phyloP scores from a whole-genome alignment of 177 flowering plant species.

The Vitis hybrid region DNA sequence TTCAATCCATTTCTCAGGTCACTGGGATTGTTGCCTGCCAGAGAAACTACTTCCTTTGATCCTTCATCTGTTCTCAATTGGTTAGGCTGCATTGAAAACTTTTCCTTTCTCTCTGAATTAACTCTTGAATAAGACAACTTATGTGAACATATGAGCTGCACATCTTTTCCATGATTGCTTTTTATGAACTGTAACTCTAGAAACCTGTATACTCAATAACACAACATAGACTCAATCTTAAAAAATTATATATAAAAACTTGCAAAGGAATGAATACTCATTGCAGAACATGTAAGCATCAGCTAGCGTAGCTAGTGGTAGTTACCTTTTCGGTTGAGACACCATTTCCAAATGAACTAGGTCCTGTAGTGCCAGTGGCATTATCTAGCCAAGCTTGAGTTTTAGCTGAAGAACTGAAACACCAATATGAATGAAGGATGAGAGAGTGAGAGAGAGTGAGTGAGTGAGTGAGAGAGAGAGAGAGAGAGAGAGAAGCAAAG shows the following conservation, averaged over 20 bases:
- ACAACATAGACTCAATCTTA: constrained; percentile 3
- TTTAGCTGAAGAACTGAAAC: constrained; percentile 33
- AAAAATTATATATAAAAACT: neutral
- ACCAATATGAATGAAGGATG: constrained; percentile 8
- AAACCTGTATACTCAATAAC: constrained; percentile 28
- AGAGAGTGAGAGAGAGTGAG: no score
- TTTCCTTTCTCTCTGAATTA: constrained; percentile 29
- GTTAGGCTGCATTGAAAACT: constrained; percentile 7
- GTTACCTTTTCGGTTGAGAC: constrained; percentile 37
- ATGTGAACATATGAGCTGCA: constrained; percentile 54
- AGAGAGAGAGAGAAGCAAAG: no score
- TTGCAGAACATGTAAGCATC: neutral
- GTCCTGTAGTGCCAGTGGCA: constrained; percentile 16
- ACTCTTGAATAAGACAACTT: constrained; percentile 40
- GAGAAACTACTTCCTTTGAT: constrained; percentile 19
- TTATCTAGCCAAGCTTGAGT: constrained; percentile 39
- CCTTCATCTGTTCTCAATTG: constrained; percentile 24
- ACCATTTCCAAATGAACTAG: constrained; percentile 14
- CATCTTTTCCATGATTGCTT: constrained; percentile 48
- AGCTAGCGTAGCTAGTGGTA: neutral
- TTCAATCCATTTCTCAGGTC: constrained; percentile 15
- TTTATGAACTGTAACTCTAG: constrained; percentile 13
- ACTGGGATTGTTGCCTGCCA: constrained; percentile 6
- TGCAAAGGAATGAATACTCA: neutral
- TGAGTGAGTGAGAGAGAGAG: no score